Evolutionary conservation across 2,329 filamentous ascomycete genomes (phyloP).

Genomic region (Fusarium solani-melongenae): DNA sequence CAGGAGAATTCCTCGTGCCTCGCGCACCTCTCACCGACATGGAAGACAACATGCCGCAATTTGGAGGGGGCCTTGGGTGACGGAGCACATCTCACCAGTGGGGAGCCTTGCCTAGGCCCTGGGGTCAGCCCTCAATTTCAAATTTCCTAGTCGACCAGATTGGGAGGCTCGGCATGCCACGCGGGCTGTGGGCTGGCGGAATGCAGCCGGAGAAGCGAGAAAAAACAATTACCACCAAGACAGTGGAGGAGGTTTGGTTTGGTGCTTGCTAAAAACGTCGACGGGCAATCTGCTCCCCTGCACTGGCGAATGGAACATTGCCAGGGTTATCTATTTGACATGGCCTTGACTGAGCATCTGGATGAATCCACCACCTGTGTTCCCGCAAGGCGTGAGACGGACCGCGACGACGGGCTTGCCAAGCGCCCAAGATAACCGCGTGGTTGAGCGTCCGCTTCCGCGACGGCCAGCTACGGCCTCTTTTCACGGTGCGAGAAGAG

Average conservation of each 20-base stretch:
- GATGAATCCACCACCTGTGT: background rate
- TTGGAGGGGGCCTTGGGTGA: constrained; percentile 11
- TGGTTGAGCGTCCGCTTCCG: background rate
- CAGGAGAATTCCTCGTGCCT: constrained; percentile 13
- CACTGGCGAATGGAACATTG: background rate
- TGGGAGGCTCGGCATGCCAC: constrained; percentile 37
- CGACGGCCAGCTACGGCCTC: background rate
- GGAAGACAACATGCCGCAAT: constrained; percentile 18
- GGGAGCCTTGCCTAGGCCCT: constrained; percentile 15
- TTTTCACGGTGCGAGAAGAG: background rate
- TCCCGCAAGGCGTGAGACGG: background rate
- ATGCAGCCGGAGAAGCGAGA: constrained; percentile 26
- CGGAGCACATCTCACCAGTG: constrained; percentile 17
- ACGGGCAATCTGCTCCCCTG: background rate
- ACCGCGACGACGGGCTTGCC: background rate
- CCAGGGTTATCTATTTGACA: constrained; percentile 10
- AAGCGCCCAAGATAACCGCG: background rate
- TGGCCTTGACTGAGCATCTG: background rate
- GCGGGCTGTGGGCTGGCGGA: constrained; percentile 28
- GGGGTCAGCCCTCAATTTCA: constrained; percentile 38
- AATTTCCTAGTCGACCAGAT: constrained; percentile 34
- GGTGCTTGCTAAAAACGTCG: background rate
- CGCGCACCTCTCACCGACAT: constrained; percentile 21
- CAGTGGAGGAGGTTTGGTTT: background rate
- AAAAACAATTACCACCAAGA: constrained; percentile 1